Evolutionary conservation across 371 early-diverging fungal species (phyloP), one percentile per base, ranked within the genome.

Genomic region (Zopfochytrium polystomum): DNA sequence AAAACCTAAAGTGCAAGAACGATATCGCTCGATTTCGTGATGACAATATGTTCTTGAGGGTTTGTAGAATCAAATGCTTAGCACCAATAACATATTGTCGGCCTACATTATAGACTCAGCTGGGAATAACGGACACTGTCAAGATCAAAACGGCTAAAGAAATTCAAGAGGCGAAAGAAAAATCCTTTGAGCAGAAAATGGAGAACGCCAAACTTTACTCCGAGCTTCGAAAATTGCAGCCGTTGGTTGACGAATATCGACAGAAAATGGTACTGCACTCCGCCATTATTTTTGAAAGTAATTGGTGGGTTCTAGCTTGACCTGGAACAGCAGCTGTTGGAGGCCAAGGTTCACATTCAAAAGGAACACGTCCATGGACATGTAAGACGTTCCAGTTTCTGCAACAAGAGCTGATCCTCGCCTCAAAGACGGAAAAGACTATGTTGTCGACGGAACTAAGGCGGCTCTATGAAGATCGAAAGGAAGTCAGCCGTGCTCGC

Each of bases 391-490:
- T 23, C 13, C 6, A 9, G 15, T 29, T 55, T 46, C 9, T 9
- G 9, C 23, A 42, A 38, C n/a, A n/a, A n/a, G n/a, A n/a, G n/a
- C n/a, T n/a, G n/a, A n/a, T n/a, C n/a, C n/a, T n/a, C n/a, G n/a
- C n/a, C n/a, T n/a, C n/a, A n/a, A n/a, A n/a, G n/a, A n/a, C n/a
- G n/a, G n/a, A n/a, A n/a, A n/a, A n/a, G n/a, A n/a, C n/a, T n/a
- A 71, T 80, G 78, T 75, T 80, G n/a, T 68, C 70, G 58, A 59
- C 66, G 23, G 75, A 78, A 58, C 66, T 80, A 33, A 66, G 78
- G 3, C 63, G 76, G 7, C 60, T 80, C 0, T 60, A 69, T 20
- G 46, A 55, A 32, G 74, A 75, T 29, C 63, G 72, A 2, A 13
- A 51, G 5, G 60, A 56, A 15, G 50, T 63, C 26, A 30, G 50